A percentile compares a stretch with the other conserved stretches of the same genome.
Conservation (phyloP, 2,329 filamentous ascomycete genomes). For the Colletotrichum sp. region DNA sequence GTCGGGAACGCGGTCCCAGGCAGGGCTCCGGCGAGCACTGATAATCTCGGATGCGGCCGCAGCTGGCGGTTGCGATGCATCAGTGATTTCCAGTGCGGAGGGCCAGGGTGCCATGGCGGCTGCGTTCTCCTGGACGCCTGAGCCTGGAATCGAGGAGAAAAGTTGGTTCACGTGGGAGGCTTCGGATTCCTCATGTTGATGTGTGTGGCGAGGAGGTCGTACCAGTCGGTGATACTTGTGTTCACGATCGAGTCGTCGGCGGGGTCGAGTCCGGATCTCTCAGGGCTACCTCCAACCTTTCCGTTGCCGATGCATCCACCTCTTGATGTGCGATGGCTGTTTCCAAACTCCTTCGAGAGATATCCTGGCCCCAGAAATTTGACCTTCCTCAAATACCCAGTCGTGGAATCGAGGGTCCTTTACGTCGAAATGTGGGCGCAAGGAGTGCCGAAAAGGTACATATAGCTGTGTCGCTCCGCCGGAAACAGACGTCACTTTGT, state of each 20-base stretch:
- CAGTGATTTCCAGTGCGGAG: neutral
- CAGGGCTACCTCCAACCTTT: neutral
- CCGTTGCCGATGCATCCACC: neutral
- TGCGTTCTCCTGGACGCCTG: neutral
- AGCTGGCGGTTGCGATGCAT: neutral
- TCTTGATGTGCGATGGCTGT: neutral
- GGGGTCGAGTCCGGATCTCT: neutral
- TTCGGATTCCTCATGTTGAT: constrained; percentile 20
- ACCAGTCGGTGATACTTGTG: neutral
- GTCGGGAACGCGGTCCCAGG: constrained; percentile 2
- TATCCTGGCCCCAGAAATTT: neutral
- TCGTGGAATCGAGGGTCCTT: neutral
- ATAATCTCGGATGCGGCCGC: neutral
- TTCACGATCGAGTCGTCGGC: neutral
- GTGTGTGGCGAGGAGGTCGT: neutral
- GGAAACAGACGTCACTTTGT: neutral
- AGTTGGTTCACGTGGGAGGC: constrained; percentile 15
- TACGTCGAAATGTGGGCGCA: neutral
- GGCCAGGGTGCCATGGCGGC: constrained; percentile 16
- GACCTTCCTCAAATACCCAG: neutral
- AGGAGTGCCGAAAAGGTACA: neutral
- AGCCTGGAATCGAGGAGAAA: neutral
- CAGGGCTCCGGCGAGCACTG: neutral
- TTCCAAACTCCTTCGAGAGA: neutral
- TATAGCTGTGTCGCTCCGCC: neutral